These are phyloP conservation scores for Thalassiosira livingstoniorum DNA, from an alignment of 352 stramenopile genomes.

Conservation along the genomic window DNA sequence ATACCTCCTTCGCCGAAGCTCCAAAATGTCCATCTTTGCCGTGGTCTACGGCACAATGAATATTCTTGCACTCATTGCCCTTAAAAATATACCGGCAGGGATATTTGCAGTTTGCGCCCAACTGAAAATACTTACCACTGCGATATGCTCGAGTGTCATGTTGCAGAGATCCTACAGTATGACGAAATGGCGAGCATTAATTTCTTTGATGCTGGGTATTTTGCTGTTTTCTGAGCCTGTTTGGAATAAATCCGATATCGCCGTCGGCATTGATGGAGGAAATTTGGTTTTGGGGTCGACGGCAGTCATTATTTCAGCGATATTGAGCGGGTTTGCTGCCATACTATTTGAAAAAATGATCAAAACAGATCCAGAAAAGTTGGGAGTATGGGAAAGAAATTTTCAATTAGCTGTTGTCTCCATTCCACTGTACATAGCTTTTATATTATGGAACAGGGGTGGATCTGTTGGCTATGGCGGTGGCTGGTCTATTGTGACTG, in stretches of 20 bases:
- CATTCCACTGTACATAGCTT: slow-evolving; percentile 79
- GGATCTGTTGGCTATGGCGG: slow-evolving; percentile 60
- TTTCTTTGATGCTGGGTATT: slow-evolving; percentile 85
- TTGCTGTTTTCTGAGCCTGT: slow-evolving; percentile 82
- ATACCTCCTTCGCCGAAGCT: slow-evolving; percentile 72
- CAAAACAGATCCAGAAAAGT: slow-evolving; percentile 80
- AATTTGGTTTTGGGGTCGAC: slow-evolving; percentile 74
- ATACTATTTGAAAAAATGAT: slow-evolving; percentile 90
- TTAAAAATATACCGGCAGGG: slow-evolving; percentile 81
- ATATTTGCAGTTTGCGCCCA: slow-evolving; percentile 87
- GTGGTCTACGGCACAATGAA: slow-evolving; percentile 86
- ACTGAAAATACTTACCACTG: slow-evolving; percentile 88
- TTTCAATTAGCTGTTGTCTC: slow-evolving; percentile 83
- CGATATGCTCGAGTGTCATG: slow-evolving; percentile 82
- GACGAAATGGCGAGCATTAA: slow-evolving; percentile 87
- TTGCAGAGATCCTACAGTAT: slow-evolving; percentile 79
- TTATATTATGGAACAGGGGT: slow-evolving; percentile 71
- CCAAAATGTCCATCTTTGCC: slow-evolving; percentile 85
- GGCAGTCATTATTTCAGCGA: slow-evolving; percentile 84
- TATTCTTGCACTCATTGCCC: slow-evolving; percentile 81
- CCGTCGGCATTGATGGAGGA: slow-evolving; percentile 44
- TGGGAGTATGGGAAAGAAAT: slow-evolving; percentile 88
- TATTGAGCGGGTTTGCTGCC: slow-evolving; percentile 85
- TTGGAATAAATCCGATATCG: slow-evolving; percentile 61
- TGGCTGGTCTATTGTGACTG: slow-evolving; percentile 72